These are phyloP conservation scores for Conticribra weissflogii DNA, from an alignment of 108 stramenopile genomes.

Conservation along the genomic window DNA sequence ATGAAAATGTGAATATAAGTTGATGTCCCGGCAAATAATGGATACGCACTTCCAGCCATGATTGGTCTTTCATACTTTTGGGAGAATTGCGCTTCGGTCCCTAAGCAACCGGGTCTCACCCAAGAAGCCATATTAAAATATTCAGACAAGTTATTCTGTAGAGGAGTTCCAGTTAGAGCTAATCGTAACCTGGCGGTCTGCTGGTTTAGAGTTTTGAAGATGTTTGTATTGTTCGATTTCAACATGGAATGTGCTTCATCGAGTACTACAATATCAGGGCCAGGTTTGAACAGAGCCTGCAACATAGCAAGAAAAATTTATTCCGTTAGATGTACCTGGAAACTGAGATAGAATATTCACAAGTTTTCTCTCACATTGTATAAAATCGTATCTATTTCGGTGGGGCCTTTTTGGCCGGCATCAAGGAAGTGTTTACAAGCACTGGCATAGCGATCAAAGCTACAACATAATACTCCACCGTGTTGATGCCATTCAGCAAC, in stretches of 20 bases:
- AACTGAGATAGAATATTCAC: not conserved
- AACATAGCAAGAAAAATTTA: slow-evolving; percentile 10
- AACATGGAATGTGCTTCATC: slow-evolving; percentile 81
- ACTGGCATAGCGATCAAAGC: slow-evolving; percentile 40
- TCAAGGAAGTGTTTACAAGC: slow-evolving; percentile 29
- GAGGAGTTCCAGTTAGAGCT: slow-evolving; percentile 60
- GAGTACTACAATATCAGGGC: slow-evolving; percentile 62
- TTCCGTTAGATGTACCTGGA: no score
- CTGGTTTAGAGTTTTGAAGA: slow-evolving; percentile 51
- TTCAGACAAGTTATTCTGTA: slow-evolving; percentile 55
- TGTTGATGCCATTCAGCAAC: slow-evolving; percentile 51
- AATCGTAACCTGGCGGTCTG: slow-evolving; percentile 59
- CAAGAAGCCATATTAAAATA: slow-evolving; percentile 67
- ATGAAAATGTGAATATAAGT: no score
- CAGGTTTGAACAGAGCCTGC: slow-evolving; percentile 46
- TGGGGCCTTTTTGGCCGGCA: slow-evolving; percentile 1
- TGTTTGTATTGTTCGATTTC: slow-evolving; percentile 48
- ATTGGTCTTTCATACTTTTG: slow-evolving; percentile 57
- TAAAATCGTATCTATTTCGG: not conserved
- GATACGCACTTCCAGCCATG: slow-evolving; percentile 58
- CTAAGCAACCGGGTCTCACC: slow-evolving; percentile 62
- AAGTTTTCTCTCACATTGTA: not conserved
- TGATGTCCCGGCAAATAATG: no score
- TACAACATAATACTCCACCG: slow-evolving; percentile 67
- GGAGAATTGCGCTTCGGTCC: slow-evolving; percentile 47